phyloP scores from a whole-genome alignment of 2,329 filamentous ascomycete genomes.

The Colletotrichum ledebouriae region DNA sequence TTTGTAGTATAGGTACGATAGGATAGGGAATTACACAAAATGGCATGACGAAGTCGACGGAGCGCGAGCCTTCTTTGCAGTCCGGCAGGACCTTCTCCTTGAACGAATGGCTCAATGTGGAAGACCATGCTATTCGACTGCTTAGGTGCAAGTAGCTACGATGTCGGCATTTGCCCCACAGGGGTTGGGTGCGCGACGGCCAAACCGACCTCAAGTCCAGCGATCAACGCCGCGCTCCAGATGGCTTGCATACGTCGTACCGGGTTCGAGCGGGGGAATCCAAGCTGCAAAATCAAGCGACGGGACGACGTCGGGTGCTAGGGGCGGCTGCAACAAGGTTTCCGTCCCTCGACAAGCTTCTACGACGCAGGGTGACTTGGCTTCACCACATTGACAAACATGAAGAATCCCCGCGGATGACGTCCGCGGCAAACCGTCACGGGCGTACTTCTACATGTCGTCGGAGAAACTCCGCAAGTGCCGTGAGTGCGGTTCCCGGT shows the following conservation, averaged over 20 bases:
- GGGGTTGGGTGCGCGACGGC: not conserved
- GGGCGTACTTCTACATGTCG: not conserved
- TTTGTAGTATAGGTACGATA: conserved; percentile 38
- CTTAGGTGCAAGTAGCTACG: no score
- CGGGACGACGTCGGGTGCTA: not conserved
- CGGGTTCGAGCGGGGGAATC: conserved; percentile 16
- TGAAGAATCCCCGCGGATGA: conserved; percentile 1
- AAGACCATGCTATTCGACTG: no score
- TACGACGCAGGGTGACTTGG: not conserved
- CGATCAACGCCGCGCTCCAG: conserved; percentile 26
- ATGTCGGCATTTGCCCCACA: conserved; percentile 23
- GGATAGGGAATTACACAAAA: conserved; percentile 34
- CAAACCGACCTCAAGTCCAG: conserved; percentile 15
- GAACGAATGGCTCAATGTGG: no score
- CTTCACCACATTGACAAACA: not conserved
- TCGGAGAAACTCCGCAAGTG: conserved; percentile 39
- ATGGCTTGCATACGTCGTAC: conserved; percentile 11
- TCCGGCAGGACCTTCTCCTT: no score
- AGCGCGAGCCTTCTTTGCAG: no score
- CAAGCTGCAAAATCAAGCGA: conserved; percentile 3
- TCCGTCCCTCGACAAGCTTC: conserved; percentile 6
- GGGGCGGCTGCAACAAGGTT: conserved; percentile 9
- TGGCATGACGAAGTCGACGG: conserved; percentile 23
- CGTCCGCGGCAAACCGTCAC: not conserved
- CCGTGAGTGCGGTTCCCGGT: conserved; percentile 29